Base-by-base conservation (phyloP, 2,329 filamentous ascomycete genomes). In the Aspergillus quadricinctus region DNA sequence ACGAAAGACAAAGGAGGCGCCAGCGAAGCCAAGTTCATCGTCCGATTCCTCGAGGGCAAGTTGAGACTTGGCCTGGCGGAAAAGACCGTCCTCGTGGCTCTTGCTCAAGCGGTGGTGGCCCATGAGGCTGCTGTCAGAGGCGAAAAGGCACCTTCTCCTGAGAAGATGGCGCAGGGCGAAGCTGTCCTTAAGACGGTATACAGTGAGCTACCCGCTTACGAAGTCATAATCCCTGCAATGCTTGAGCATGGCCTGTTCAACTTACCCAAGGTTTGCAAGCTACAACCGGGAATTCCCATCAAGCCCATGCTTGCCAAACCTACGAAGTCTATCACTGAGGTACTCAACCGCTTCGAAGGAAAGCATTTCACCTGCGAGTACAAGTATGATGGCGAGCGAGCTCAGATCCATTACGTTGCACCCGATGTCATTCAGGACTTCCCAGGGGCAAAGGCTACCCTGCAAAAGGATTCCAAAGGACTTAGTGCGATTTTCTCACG, bases 231-330 rank as follows among this genome's bases (percentile, higher is more conserved):
- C 54, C 94, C 94, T 1, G 88, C 90, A 2, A 89, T 97, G 80
- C 79, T 97, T 27, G 80, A 94, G 65, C 84, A 94, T 66, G 94
- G 94, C 19, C 90, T 99, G 60, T 84, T 88, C 77, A 87, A 92
- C 40, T 77, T 99, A 11, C 83, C 85, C 52, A 88, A 96, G 9
- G 85, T 88, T 55, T 97, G 94, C 82, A 95, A 95, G 72, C 82
- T 99, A 48, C 89, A 91, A 63, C 93, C 94, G 0, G 94, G 94
- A 61, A 89, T 99, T 17, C 94, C 94, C 0, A 80, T 99, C 57
- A 99, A 99, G 75, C 94, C 94, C 66, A 99, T 99, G 94, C 82
- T 99, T 78, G 94, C 94, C 21, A 97, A 97, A 68, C 94, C 94
- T 3, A 99, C 94, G 9, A 99, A 99, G 73, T 92, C 94, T 4